Base-by-base conservation (phyloP, 2,329 filamentous ascomycete species). In the Tricladium varicosporioides region DNA sequence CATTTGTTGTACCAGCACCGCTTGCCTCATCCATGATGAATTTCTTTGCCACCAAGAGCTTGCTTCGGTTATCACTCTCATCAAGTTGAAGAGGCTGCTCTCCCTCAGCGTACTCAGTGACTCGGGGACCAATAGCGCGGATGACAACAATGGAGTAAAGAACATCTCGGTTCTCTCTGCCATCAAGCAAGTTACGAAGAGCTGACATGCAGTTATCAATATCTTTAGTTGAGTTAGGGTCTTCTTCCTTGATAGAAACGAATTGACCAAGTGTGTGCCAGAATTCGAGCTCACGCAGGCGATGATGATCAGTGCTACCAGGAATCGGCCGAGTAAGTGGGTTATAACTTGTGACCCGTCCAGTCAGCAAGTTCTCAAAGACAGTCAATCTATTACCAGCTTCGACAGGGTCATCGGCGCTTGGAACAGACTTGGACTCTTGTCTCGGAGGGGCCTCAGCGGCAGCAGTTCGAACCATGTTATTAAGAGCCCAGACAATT, bases 81-180 rank as follows among this genome's bases (percentile, higher is more conserved):
- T 87, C 85, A 5, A 85, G 76, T 57, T 85, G 83, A 48, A 81
- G 78, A 1, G 82, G 80, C 7, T 81, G 74, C 19, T 80, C 77
- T 58, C 75, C 80, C 61, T 81, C 81, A 32, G 82, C 82, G 62
- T 80, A 81, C 10, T 84, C 76, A 13, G 81, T 81, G 67, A 81
- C 84, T 47, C 85, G 82, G 32, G 85, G 84, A 47, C 88, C 86
- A 50, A 92, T 79, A 60, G 92, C 85, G 22, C 91, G 85, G 14
- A 89, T 85, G 54, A 96, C 84, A 8, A 89, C 90, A 63, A 96
- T 87, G 0, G 90, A 94, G 73, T 96, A 96, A 56, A 97, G 83
- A 15, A 96, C 87, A 70, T 97, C 92, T 53, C 92, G 85, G 67
- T 93, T 94, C 74, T 97, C 92, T 19, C 87, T 83, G 48, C 88